phyloP scores from a whole-genome alignment of 495 filamentous ascomycete species.

The Neurospora sp. region DNA sequence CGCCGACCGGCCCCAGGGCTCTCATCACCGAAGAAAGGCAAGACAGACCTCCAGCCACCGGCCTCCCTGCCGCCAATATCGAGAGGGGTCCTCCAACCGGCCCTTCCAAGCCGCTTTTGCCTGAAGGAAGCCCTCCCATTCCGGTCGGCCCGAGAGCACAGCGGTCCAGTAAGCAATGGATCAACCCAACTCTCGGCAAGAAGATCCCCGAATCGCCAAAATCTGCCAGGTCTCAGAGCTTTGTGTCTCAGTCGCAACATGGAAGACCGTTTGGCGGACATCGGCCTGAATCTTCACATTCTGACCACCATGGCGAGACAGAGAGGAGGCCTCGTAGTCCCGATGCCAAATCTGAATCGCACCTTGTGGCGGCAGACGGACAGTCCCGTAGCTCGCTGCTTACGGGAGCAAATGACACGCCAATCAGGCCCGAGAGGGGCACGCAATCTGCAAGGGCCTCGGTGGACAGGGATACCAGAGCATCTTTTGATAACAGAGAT shows the following conservation, averaged over 20 bases:
- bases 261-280: constrained; percentile 26
- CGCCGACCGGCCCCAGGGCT: constrained; percentile 43
- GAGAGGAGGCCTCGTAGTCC: constrained; percentile 35
- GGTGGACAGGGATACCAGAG: constrained; percentile 24
- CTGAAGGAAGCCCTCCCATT: constrained; percentile 44
- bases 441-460: constrained; percentile 31
- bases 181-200: constrained; percentile 41
- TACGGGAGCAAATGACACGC: constrained; percentile 24
- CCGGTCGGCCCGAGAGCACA: constrained; percentile 50
- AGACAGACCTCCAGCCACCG: constrained; percentile 24
- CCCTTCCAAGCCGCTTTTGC: constrained; percentile 39
- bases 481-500: constrained; percentile 9
- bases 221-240: constrained; percentile 30
- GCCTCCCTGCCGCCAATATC: constrained; percentile 1
- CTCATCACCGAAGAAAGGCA: constrained; percentile 35
- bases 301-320: constrained; percentile 32
- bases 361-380: constrained; percentile 17
- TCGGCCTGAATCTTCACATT: constrained; percentile 25
- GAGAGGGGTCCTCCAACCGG: constrained; percentile 34
- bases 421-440: constrained; percentile 24
- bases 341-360: constrained; percentile 31
- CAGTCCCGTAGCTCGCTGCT: constrained; percentile 23
- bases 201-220: constrained; percentile 39
- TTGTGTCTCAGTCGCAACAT: constrained; percentile 28
- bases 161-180: constrained; percentile 51